A percentile compares a stretch with the other conserved stretches of the same genome.
Conservation (phyloP, 1,139 yeast genomes). For the Zygosaccharomyces pseudobailii region DNA sequence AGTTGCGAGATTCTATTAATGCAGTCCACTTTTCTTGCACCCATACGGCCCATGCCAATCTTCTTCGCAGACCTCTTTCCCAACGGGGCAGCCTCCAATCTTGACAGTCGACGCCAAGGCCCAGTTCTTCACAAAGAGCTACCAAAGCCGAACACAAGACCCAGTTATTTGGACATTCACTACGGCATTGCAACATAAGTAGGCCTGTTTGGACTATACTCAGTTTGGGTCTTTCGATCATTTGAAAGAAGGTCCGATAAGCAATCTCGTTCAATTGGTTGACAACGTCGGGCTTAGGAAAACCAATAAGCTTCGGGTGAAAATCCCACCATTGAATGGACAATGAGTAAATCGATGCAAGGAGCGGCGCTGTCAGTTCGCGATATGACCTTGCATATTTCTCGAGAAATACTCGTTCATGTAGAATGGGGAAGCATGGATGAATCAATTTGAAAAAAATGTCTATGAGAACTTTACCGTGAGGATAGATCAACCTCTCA, state of each 20-base stretch:
- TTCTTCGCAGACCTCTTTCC: conserved; percentile 80
- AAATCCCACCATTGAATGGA: conserved; percentile 85
- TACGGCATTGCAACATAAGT: conserved; percentile 61
- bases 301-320: conserved; percentile 59
- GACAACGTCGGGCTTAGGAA: conserved; percentile 60
- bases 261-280: conserved; percentile 59
- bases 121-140: conserved; percentile 79
- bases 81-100: conserved; percentile 88
- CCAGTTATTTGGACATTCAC: conserved; percentile 57
- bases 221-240: conserved; percentile 66
- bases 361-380: conserved; percentile 70
- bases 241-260: conserved; percentile 48
- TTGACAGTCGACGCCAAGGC: conserved; percentile 79
- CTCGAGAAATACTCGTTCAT: conserved; percentile 70
- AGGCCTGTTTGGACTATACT: conserved; percentile 81
- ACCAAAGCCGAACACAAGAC: conserved; percentile 81
- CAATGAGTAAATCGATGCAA: conserved; percentile 70
- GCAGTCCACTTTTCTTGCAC: conserved; percentile 87
- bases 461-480: conserved; percentile 67
- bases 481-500: conserved; percentile 69
- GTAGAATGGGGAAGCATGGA: conserved; percentile 73
- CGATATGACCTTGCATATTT: conserved; percentile 72
- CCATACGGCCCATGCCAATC: conserved; percentile 92
- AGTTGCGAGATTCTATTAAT: conserved; percentile 70
- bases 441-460: conserved; percentile 71